These are phyloP conservation scores for Cymodocea nodosa DNA, from an alignment of 116 monocot genomes.

Conservation along the genomic window DNA sequence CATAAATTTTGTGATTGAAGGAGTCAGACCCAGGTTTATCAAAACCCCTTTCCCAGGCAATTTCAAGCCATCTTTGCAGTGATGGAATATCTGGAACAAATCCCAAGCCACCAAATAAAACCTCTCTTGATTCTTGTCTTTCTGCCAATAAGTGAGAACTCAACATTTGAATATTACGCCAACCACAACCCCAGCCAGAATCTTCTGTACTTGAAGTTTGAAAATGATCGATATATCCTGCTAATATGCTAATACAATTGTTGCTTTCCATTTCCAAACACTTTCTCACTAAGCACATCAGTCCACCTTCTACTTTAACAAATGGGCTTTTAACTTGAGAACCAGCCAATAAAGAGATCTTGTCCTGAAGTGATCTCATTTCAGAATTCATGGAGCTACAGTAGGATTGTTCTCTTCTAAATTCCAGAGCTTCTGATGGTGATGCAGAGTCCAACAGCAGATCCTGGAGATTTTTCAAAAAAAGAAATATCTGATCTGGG, in stretches of 20 bases:
- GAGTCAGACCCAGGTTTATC: constrained; percentile 45
- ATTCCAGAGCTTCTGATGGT: constrained; percentile 14
- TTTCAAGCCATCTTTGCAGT: constrained; percentile 92
- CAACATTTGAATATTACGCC: constrained; percentile 96
- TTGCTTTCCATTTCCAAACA: constrained; percentile 55
- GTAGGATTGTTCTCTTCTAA: constrained; percentile 15
- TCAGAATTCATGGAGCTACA: constrained; percentile 4
- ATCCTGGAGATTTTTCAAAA: constrained; percentile 27
- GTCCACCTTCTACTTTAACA: constrained; percentile 50
- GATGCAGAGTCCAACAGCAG: not conserved
- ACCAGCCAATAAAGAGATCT: constrained; percentile 22
- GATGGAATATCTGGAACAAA: constrained; percentile 92
- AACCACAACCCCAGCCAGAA: constrained; percentile 95
- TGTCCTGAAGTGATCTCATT: constrained; percentile 17
- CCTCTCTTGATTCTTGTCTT: constrained; percentile 56
- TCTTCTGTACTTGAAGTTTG: constrained; percentile 59
- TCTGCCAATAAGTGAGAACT: constrained; percentile 69
- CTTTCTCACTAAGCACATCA: constrained; percentile 54
- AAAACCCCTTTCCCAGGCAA: constrained; percentile 87
- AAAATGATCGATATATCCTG: constrained; percentile 72
- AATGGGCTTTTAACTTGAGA: constrained; percentile 46
- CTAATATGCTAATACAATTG: constrained; percentile 38
- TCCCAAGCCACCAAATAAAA: constrained; percentile 71
- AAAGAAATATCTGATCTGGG: not conserved
- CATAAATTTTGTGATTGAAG: constrained; percentile 55